A percentile compares a stretch with the other conserved stretches of the same genome.
Conservation (phyloP, 805 yeast genomes). For the Tanozyma kutaoensis region DNA sequence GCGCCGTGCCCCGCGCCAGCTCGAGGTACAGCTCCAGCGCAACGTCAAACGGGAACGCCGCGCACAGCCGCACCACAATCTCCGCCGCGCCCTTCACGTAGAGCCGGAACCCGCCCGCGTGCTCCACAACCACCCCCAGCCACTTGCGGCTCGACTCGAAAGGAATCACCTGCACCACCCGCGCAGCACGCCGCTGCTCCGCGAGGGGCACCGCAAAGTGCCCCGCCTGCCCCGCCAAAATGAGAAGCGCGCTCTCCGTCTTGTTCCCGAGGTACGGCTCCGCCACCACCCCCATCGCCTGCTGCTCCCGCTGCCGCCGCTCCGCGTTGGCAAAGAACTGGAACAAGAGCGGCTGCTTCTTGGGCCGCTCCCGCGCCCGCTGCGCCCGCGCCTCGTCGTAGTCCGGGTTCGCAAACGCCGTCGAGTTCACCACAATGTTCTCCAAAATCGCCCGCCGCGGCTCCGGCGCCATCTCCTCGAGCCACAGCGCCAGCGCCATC, state of each 20-base stretch:
- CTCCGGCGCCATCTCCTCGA: constrained; percentile 3
- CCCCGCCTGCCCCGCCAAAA: constrained; percentile 45
- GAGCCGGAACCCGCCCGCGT: constrained; percentile 38
- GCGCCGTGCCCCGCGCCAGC: constrained; percentile 13
- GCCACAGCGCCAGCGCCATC: neutral
- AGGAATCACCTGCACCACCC: constrained; percentile 63
- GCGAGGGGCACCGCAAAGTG: constrained; percentile 33
- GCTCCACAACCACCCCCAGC: constrained; percentile 66
- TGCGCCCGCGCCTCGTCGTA: constrained; percentile 19
- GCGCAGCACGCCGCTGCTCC: constrained; percentile 12
- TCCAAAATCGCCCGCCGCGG: constrained; percentile 16
- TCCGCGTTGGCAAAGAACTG: constrained; percentile 8
- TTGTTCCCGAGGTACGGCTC: constrained; percentile 83
- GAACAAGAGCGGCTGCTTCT: constrained; percentile 13
- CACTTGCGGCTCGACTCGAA: constrained; percentile 90
- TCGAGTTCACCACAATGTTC: constrained; percentile 68
- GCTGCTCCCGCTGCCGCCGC: constrained; percentile 4
- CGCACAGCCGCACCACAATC: constrained; percentile 54
- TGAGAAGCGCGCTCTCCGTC: constrained; percentile 82
- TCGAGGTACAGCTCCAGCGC: constrained; percentile 48
- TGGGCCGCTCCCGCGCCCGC: constrained; percentile 14
- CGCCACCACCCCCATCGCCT: constrained; percentile 9
- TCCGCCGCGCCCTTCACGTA: constrained; percentile 94
- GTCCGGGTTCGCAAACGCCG: constrained; percentile 73
- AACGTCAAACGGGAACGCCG: constrained; percentile 73